These are phyloP conservation scores for Endocalyx cinctus DNA, from an alignment of 2,329 filamentous ascomycete genomes.

Conservation along the genomic window DNA sequence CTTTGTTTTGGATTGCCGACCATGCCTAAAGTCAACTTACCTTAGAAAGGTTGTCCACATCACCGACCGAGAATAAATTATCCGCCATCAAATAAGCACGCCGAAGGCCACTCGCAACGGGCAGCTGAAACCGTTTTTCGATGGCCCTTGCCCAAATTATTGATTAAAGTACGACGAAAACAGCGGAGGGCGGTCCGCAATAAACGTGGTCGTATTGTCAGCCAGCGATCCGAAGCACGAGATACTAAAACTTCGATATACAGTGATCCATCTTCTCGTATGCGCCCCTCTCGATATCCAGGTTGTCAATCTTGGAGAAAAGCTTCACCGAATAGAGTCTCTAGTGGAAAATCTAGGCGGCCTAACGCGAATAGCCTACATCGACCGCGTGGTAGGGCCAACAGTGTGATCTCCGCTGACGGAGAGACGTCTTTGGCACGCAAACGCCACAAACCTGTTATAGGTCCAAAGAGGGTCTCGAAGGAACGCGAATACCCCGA, in stretches of 20 bases:
- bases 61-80: slow-evolving; percentile 31
- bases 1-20: slow-evolving; percentile 34
- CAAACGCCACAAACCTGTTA: too few species aligned
- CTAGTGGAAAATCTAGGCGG: too few species aligned
- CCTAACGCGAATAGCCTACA: too few species aligned
- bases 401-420: too few species aligned
- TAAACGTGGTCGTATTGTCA: slow-evolving; percentile 30
- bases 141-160: slow-evolving; percentile 25
- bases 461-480: too few species aligned
- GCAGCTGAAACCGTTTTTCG: slow-evolving; percentile 28
- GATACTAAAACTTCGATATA: slow-evolving; percentile 11
- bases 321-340: slow-evolving; percentile 15
- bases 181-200: slow-evolving; percentile 32
- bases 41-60: slow-evolving; percentile 39
- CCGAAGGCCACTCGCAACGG: slow-evolving; percentile 19
- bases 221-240: slow-evolving; percentile 23
- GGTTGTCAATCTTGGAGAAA: slow-evolving; percentile 23
- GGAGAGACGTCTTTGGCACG: too few species aligned
- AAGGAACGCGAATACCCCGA: too few species aligned
- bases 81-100: slow-evolving; percentile 15
- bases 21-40: slow-evolving; percentile 40
- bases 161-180: slow-evolving; percentile 27
- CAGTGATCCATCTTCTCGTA: slow-evolving; percentile 14
- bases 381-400: too few species aligned
- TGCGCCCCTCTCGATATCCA: slow-evolving; percentile 18